These are phyloP conservation scores for Pinus taeda DNA, from an alignment of 75 land plant genomes.

Conservation along the genomic window DNA sequence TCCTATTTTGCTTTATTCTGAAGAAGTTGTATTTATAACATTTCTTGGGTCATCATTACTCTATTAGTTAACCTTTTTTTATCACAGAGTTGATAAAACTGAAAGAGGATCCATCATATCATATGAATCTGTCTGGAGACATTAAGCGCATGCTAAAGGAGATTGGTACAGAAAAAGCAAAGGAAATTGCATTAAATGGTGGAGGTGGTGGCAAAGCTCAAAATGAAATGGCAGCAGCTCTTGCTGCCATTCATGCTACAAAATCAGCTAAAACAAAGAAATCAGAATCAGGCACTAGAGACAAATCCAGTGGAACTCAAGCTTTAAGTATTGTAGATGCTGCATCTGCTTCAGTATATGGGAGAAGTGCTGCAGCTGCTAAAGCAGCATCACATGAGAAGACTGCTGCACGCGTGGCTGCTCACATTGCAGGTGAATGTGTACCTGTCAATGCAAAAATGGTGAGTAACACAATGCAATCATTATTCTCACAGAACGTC, in stretches of 20 bases:
- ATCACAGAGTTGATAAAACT: conserved; percentile 55
- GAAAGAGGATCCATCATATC: conserved; percentile 71
- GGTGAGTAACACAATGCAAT: conserved; percentile 32
- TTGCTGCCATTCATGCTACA: conserved; percentile 64
- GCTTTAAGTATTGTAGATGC: conserved; percentile 86
- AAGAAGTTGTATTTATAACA: background rate
- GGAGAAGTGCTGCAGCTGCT: conserved; percentile 91
- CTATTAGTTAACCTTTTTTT: background rate
- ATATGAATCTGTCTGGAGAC: conserved; percentile 81
- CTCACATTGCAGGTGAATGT: conserved; percentile 88
- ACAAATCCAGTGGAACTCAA: conserved; percentile 28
- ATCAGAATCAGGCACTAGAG: conserved; percentile 18
- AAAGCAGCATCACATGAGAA: conserved; percentile 76
- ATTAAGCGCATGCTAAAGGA: conserved; percentile 88
- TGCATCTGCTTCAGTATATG: conserved; percentile 93
- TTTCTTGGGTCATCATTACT: background rate
- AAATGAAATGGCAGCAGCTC: conserved; percentile 81
- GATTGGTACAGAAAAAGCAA: conserved; percentile 88
- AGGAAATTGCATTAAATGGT: conserved; percentile 64
- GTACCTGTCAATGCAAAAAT: conserved; percentile 87
- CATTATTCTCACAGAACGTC: background rate
- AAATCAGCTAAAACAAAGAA: conserved; percentile 53
- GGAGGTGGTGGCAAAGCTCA: conserved; percentile 94
- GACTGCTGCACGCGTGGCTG: conserved; percentile 86
- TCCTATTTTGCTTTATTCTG: background rate